Evolutionary conservation across 2,329 filamentous ascomycete genomes (phyloP).

Genomic region (Cryphonectria parasitica): DNA sequence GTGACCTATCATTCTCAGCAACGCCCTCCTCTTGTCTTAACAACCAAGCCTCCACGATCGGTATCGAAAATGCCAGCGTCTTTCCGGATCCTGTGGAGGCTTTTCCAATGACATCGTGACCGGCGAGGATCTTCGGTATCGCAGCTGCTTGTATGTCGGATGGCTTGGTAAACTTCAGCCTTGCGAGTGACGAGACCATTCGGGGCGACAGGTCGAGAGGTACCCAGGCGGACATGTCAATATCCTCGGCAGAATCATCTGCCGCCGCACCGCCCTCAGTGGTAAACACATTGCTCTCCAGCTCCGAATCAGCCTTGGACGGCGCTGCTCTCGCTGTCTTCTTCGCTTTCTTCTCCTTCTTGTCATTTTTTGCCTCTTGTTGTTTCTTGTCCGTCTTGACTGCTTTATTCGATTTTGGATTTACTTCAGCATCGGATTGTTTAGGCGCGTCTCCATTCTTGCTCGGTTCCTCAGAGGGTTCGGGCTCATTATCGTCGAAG

Average conservation of each 20-base stretch:
- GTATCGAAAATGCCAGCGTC: slow-evolving; percentile 91
- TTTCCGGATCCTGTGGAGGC: slow-evolving; percentile 96
- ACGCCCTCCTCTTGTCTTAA: slow-evolving; percentile 44
- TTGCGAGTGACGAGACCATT: slow-evolving; percentile 74
- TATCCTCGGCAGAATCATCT: slow-evolving; percentile 60
- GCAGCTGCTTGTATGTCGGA: slow-evolving; percentile 79
- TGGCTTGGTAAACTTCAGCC: slow-evolving; percentile 78
- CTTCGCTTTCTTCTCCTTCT: slow-evolving; percentile 38
- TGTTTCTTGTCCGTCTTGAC: slow-evolving; percentile 34
- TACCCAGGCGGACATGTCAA: slow-evolving; percentile 80
- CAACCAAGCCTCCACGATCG: slow-evolving; percentile 85
- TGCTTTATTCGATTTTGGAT: slow-evolving; percentile 35
- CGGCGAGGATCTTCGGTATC: slow-evolving; percentile 81
- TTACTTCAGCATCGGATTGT: slow-evolving; percentile 25
- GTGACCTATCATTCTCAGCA: slow-evolving; percentile 47
- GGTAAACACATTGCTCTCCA: slow-evolving; percentile 56
- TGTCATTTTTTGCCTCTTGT: slow-evolving; percentile 34
- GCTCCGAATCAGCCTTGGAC: slow-evolving; percentile 44
- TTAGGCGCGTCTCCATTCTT: slow-evolving; percentile 26
- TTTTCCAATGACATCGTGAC: slow-evolving; percentile 93
- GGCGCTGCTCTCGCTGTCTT: slow-evolving; percentile 38
- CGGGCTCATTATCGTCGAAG: slow-evolving; percentile 38
- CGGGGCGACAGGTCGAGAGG: slow-evolving; percentile 72
- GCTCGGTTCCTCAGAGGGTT: slow-evolving; percentile 26
- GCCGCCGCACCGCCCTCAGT: slow-evolving; percentile 53